Evolutionary conservation across 1,284 basidiomycete species (phyloP), one percentile per base, ranked within the genome.

Genomic region (Schizopora paradoxa): DNA sequence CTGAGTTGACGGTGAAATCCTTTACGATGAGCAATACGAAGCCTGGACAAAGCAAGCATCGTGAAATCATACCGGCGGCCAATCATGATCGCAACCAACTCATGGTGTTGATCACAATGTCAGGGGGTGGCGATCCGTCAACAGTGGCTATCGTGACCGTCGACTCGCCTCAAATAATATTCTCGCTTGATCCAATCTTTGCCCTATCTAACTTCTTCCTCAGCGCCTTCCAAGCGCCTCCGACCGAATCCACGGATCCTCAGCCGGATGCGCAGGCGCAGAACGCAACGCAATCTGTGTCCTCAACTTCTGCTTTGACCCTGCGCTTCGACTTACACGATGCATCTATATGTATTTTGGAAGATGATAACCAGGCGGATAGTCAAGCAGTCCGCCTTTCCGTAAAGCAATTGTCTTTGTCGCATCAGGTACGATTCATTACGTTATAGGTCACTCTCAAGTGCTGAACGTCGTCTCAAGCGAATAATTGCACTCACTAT

Each of bases 41-140:
- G 38, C 77, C 86, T 0, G 89, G 90, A 5, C 74, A 73, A 46
- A 88, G 91, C 14, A 87, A 82, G 58, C 98, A 95, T 70, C 78
- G 95, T 38, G 95, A 99, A 61, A 94, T 99, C 49, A 89, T 99
- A 50, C 96, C 96, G 1, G 85, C 91, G 10, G 86, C 91, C 23
- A 76, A 83, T 51, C 91, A 97, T 59, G 81, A 88, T 53, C 80
- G 92, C 23, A 92, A 97, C 56, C 96, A 95, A 57, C 87, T 99
- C 60, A 97, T 97, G 89, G 65, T 98, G 36, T 77, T 94, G 47
- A 98, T 91, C 62, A 88, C 91, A 3, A 78, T 77, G 55, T 76
- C 91, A 5, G 79, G 77, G 19, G 78, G 80, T 2, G 43, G 60
- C 3, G 73, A 79, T 41, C 63, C 67, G 18, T 73, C 82, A 26